Base-by-base conservation (phyloP, 164 flowering plant genomes). In the Stephania yunnanensis region DNA sequence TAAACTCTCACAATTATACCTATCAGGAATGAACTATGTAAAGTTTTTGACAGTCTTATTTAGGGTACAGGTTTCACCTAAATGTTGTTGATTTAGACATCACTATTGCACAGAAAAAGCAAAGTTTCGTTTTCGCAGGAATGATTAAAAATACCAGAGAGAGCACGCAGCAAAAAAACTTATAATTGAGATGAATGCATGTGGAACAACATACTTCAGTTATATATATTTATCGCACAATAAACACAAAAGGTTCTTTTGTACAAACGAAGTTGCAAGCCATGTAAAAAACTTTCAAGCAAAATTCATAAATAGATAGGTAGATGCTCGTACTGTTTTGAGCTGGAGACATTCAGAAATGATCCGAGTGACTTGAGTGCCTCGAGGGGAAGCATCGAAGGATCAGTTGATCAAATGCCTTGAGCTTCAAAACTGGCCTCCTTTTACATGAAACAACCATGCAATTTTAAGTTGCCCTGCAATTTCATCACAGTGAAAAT, bases 351-450 rank as follows among this genome's bases (percentile, higher is more conserved):
- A 50, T 8, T 42, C 71, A 69, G 78, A 70, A 72, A 71, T 72
- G 45, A 77, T 25, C 46, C 68, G 75, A 66, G 70, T 44, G 71
- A 71, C 42, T 65, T 15, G 48, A 72, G 52, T 68, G 36, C 48
- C 42, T 52, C 67, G 15, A 15, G 68, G 66, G 66, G 25, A 70
- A 50, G 55, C 12, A 36, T 36, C 42, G 42, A 36, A 2, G 1
- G 42, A 50, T 10, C 55, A 4, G 55, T 50, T 50, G 55, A 50
- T 50, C 55, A 50, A 50, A 50, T 9, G 55, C 15, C 55, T 50
- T 50, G 55, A 50, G 15, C 15, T 50, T 15, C 55, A 50, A 36
- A 36, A 36, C 42, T 36, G 2, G 55, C 55, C 11, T 50, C 55
- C 55, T 50, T 15, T 50, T 11, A 11, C 11, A 11, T 50, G 15